Evolutionary conservation across 1,284 basidiomycete genomes (phyloP).

Genomic region (Malassezia obtusa): DNA sequence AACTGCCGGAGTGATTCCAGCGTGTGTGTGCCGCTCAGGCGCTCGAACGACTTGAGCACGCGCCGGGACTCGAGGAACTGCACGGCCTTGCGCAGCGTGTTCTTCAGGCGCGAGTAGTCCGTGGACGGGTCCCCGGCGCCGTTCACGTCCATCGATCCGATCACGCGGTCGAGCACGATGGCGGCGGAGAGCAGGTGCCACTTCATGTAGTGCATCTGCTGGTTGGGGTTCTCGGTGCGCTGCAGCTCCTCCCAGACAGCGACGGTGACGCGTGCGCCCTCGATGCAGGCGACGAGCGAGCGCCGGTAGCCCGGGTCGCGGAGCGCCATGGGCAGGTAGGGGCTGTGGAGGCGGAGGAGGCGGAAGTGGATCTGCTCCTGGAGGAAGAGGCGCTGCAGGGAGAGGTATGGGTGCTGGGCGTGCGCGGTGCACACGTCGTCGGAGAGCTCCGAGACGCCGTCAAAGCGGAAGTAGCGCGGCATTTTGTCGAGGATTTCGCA

Average conservation of each 20-base stretch:
- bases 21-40: not conserved
- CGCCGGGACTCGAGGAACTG: not conserved
- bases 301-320: constrained; percentile 21
- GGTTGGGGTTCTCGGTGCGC: constrained; percentile 1
- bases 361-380: constrained; percentile 26
- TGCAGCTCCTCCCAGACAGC: not conserved
- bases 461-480: not conserved
- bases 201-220: not conserved
- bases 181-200: constrained; percentile 1
- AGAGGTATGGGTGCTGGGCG: constrained; percentile 22
- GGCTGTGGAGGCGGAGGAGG: constrained; percentile 27
- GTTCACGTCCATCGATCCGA: not conserved
- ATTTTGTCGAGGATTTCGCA: not conserved
- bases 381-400: constrained; percentile 25
- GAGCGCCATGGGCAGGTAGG: constrained; percentile 25
- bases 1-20: not conserved
- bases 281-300: constrained; percentile 15
- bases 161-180: not conserved
- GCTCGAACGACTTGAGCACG: not conserved
- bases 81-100: not conserved
- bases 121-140: not conserved
- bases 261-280: not conserved
- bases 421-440: not conserved
- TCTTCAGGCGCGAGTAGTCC: not conserved
- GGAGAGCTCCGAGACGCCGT: not conserved